A percentile compares a stretch with the other conserved stretches of the same genome.
Evolutionary conservation across 768 basidiomycete species (phyloP).

Genomic region (Suillus placidus): DNA sequence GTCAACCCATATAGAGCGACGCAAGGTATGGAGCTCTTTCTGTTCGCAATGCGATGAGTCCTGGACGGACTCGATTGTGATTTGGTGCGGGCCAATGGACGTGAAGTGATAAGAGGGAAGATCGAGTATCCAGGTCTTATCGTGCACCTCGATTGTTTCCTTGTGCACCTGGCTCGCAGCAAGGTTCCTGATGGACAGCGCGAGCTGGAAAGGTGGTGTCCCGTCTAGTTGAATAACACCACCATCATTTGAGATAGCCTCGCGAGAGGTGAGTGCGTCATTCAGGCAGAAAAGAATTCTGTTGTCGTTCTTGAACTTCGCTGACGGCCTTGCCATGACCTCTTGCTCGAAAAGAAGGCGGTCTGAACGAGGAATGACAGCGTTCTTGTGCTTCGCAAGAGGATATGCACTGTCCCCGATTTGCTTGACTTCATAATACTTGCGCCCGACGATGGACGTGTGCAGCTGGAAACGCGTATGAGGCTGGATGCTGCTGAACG

Average conservation of each 20-base stretch:
- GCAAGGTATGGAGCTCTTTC: slow-evolving; percentile 60
- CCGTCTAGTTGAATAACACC: slow-evolving; percentile 76
- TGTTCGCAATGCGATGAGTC: slow-evolving; percentile 87
- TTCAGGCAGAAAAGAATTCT: slow-evolving; percentile 76
- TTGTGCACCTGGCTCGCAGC: slow-evolving; percentile 66
- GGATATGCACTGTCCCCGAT: slow-evolving; percentile 87
- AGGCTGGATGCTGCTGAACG: slow-evolving; percentile 83
- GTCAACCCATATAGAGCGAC: slow-evolving; percentile 77
- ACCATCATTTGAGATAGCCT: slow-evolving; percentile 51
- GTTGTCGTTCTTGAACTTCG: slow-evolving; percentile 68
- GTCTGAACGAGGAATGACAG: slow-evolving; percentile 66
- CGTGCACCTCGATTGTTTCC: slow-evolving; percentile 54
- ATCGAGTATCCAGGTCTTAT: slow-evolving; percentile 69
- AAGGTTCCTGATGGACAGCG: slow-evolving; percentile 75
- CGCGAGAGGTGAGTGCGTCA: slow-evolving; percentile 61
- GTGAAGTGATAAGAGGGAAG: slow-evolving; percentile 72
- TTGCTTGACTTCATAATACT: slow-evolving; percentile 90
- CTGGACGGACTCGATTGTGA: slow-evolving; percentile 74
- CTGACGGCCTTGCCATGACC: slow-evolving; percentile 79
- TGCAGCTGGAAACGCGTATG: slow-evolving; percentile 81
- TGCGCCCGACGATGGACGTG: slow-evolving; percentile 73
- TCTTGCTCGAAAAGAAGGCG: slow-evolving; percentile 84
- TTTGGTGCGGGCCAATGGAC: slow-evolving; percentile 78
- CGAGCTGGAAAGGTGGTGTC: slow-evolving; percentile 81
- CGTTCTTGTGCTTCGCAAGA: slow-evolving; percentile 63